Evolutionary conservation across 306 rosid species (phyloP).

Genomic region (Cucumis hystrix): DNA sequence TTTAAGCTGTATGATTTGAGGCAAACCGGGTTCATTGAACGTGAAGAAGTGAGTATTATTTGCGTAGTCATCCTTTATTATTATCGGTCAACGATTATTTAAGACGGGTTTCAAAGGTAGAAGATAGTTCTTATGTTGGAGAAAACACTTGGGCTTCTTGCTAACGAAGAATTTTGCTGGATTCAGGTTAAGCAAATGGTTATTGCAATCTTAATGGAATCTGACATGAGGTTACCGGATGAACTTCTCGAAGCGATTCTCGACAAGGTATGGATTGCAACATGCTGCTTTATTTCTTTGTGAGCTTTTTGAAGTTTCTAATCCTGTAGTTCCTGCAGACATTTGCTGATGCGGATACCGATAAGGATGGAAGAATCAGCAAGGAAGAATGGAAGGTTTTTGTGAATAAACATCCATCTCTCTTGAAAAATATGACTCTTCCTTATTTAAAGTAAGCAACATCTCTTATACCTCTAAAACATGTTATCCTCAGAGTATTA

Average conservation of each 20-base stretch:
- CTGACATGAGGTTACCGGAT: conserved; percentile 43
- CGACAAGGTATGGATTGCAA: conserved; percentile 32
- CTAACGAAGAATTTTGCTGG: conserved; percentile 13
- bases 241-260: conserved; percentile 68
- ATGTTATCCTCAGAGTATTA: background rate
- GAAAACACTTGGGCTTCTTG: background rate
- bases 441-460: conserved; percentile 62
- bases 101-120: background rate
- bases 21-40: conserved; percentile 70
- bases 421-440: conserved; percentile 79
- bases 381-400: conserved; percentile 69
- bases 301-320: background rate
- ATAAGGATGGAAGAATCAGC: conserved; percentile 64
- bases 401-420: conserved; percentile 40
- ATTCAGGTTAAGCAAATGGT: conserved; percentile 84
- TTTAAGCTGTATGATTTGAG: conserved; percentile 74
- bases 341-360: conserved; percentile 54
- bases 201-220: conserved; percentile 56
- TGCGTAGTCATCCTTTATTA: background rate
- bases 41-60: conserved; percentile 54
- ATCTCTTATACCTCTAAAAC: background rate
- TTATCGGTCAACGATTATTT: background rate
- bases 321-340: conserved; percentile 27
- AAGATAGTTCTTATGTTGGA: background rate
- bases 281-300: background rate